These are phyloP conservation scores for Ogataea methanolica DNA, from an alignment of 805 yeast genomes.

Conservation along the genomic window DNA sequence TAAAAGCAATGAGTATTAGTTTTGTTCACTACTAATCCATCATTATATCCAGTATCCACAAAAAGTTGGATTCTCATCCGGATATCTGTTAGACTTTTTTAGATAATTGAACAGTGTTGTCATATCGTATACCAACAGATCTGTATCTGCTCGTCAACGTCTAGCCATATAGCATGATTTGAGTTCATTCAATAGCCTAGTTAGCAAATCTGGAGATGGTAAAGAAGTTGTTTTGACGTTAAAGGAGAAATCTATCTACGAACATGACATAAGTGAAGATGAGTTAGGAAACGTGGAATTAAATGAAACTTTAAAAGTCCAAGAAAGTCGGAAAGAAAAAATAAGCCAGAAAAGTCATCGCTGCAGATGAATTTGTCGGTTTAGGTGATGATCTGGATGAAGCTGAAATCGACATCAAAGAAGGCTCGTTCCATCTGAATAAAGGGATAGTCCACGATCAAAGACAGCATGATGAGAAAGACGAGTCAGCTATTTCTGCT, in stretches of 20 bases:
- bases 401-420: slow-evolving; percentile 18
- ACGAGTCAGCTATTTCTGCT: neutral
- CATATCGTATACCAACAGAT: too few relatives aligned
- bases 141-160: too few relatives aligned
- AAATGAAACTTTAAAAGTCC: slow-evolving; percentile 11
- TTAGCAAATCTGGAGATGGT: slow-evolving; percentile 25
- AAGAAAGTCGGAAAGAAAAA: slow-evolving; percentile 14
- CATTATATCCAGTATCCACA: too few relatives aligned
- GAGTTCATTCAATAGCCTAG: slow-evolving; percentile 33
- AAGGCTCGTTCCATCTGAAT: slow-evolving; percentile 22
- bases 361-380: slow-evolving; percentile 1
- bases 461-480: neutral
- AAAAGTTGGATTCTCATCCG: too few relatives aligned
- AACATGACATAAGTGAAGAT: slow-evolving; percentile 35
- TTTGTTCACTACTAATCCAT: too few relatives aligned
- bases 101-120: too few relatives aligned
- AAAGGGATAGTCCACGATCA: slow-evolving; percentile 10
- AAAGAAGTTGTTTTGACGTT: slow-evolving; percentile 54
- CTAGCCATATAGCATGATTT: slow-evolving; percentile 32
- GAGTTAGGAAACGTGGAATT: slow-evolving; percentile 34
- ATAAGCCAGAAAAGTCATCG: slow-evolving; percentile 28
- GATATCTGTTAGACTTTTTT: too few relatives aligned
- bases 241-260: slow-evolving; percentile 43
- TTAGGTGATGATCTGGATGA: slow-evolving; percentile 17
- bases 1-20: too few relatives aligned